phyloP scores from a whole-genome alignment of 768 basidiomycete species.

The Tricholoma saponaceum region DNA sequence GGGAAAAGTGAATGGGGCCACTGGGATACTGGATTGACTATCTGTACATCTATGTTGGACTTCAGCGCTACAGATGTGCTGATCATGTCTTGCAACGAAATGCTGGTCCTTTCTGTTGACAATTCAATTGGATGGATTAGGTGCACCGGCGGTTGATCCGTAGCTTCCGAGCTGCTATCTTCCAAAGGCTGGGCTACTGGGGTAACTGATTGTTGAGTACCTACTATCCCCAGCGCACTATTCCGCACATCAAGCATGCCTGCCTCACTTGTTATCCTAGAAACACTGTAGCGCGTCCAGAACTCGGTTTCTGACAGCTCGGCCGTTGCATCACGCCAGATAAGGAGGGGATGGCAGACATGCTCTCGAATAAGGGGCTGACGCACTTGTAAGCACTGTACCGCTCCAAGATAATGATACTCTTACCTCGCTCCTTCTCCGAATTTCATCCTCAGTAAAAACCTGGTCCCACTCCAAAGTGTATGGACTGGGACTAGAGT shows the following conservation, averaged over 20 bases:
- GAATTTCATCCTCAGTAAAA: conserved; percentile 65
- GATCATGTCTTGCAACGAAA: conserved; percentile 77
- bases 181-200: not conserved
- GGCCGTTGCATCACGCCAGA: conserved; percentile 57
- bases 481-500: conserved; percentile 52
- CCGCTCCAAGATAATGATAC: not conserved
- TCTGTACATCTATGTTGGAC: conserved; percentile 62
- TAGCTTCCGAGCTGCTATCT: conserved; percentile 4
- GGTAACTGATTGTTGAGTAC: conserved; percentile 22
- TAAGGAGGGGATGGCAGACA: conserved; percentile 68
- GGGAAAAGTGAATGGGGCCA: conserved; percentile 51
- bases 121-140: conserved; percentile 32
- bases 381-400: conserved; percentile 7
- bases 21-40: conserved; percentile 44
- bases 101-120: conserved; percentile 31
- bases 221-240: conserved; percentile 42
- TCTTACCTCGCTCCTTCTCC: conserved; percentile 68
- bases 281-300: conserved; percentile 63
- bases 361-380: conserved; percentile 70
- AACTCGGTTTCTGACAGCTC: conserved; percentile 64
- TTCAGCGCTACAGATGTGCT: conserved; percentile 68
- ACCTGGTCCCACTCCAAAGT: conserved; percentile 67
- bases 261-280: conserved; percentile 63
- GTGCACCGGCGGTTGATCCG: conserved; percentile 20
- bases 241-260: conserved; percentile 64